phyloP scores from a whole-genome alignment of 495 filamentous ascomycete genomes.

The Aspergillus saccharolyticus region DNA sequence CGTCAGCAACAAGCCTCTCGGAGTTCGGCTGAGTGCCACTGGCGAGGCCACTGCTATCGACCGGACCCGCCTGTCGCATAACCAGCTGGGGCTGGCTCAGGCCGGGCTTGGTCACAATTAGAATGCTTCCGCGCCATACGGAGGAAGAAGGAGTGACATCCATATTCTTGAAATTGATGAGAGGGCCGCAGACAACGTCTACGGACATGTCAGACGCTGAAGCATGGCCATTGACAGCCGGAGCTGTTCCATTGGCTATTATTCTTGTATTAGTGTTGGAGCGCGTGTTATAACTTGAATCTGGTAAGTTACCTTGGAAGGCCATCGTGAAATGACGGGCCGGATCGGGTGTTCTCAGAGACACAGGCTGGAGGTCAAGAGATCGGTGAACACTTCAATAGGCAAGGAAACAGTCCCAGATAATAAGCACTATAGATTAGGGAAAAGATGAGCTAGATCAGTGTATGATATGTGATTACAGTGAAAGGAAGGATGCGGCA shows the following conservation, averaged over 20 bases:
- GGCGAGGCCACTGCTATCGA: slow-evolving; percentile 14
- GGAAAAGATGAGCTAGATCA: neutral
- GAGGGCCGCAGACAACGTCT: slow-evolving; percentile 71
- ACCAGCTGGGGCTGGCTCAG: slow-evolving; percentile 46
- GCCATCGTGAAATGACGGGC: slow-evolving; percentile 2
- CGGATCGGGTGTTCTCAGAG: neutral
- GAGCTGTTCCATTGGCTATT: slow-evolving; percentile 3
- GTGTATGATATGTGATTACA: too few species aligned
- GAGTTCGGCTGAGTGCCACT: slow-evolving; percentile 7
- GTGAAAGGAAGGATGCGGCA: neutral
- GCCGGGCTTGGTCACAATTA: slow-evolving; percentile 70
- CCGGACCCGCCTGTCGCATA: slow-evolving; percentile 43
- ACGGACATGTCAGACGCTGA: slow-evolving; percentile 33
- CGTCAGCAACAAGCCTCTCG: slow-evolving; percentile 33
- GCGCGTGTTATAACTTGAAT: neutral
- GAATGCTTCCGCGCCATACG: slow-evolving; percentile 75
- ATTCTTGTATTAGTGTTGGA: neutral
- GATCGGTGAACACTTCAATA: too few species aligned
- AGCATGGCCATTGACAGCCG: slow-evolving; percentile 10
- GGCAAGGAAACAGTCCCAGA: too few species aligned
- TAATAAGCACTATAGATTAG: neutral
- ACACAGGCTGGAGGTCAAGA: neutral
- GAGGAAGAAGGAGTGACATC: slow-evolving; percentile 48
- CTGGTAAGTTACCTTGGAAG: slow-evolving; percentile 3
- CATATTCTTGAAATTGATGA: slow-evolving; percentile 84